A percentile compares a stretch with the other conserved stretches of the same genome.
These are phyloP conservation scores for Trypanosoma platydactyli DNA, from an alignment of 208 protist genomes.

Conservation along the genomic window DNA sequence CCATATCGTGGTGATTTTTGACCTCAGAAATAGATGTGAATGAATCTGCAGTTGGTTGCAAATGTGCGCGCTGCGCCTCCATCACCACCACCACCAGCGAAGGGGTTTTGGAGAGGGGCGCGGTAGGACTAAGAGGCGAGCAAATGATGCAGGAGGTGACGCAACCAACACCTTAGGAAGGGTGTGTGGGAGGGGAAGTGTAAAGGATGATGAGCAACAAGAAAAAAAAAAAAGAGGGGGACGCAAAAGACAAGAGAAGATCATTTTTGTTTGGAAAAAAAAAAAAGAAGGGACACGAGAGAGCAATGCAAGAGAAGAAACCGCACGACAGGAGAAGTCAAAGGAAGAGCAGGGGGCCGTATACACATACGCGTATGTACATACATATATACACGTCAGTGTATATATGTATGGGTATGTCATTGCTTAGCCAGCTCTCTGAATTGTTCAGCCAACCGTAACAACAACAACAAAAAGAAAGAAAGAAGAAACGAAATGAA, in stretches of 20 bases:
- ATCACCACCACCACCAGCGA: not conserved
- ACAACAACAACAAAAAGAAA: slow-evolving; percentile 3
- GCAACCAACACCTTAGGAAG: too few relatives aligned
- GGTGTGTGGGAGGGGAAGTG: too few relatives aligned
- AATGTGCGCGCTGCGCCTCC: not conserved
- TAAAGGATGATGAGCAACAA: slow-evolving; percentile 6
- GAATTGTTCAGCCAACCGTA: too few relatives aligned
- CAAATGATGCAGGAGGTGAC: too few relatives aligned
- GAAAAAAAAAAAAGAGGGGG: slow-evolving; percentile 16
- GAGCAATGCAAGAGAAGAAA: not conserved
- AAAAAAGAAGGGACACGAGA: slow-evolving; percentile 4
- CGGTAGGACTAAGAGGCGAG: too few relatives aligned
- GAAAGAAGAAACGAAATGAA: slow-evolving; percentile 9
- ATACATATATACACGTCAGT: slow-evolving; percentile 11
- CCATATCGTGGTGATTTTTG: not conserved
- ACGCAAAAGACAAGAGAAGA: slow-evolving; percentile 1
- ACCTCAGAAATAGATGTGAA: not conserved
- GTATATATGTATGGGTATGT: too few relatives aligned
- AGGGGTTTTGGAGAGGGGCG: too few relatives aligned
- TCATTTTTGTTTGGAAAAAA: slow-evolving; percentile 1
- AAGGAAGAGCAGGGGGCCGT: not conserved
- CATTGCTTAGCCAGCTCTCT: too few relatives aligned
- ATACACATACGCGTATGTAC: slow-evolving; percentile 6
- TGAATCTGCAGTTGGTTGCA: not conserved
- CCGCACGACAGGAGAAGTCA: not conserved